Evolutionary conservation across 108 stramenopile genomes (phyloP).

Genomic region (Chaetoceros muelleri): DNA sequence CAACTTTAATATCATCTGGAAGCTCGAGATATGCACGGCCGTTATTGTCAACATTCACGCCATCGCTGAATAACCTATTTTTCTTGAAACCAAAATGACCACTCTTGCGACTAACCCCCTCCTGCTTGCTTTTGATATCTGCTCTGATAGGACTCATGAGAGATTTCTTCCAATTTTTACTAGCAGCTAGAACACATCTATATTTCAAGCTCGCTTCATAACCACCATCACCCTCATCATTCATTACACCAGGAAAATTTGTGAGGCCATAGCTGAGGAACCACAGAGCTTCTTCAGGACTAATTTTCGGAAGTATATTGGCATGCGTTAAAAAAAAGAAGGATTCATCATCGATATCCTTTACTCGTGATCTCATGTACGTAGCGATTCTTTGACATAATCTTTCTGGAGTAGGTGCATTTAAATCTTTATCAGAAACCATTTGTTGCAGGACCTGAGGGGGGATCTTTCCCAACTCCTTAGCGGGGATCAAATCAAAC

Average conservation of each 20-base stretch:
- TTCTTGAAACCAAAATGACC: not conserved
- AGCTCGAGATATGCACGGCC: not conserved
- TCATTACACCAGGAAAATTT: slow-evolving; percentile 19
- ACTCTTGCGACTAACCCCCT: not conserved
- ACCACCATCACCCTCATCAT: slow-evolving; percentile 2
- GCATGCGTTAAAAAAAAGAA: slow-evolving; percentile 28
- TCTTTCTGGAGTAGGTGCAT: slow-evolving; percentile 4
- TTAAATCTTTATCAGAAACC: slow-evolving; percentile 17
- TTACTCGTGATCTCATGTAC: slow-evolving; percentile 6
- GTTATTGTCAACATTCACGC: not conserved
- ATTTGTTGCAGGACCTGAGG: slow-evolving; percentile 22
- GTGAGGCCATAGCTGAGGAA: slow-evolving; percentile 15
- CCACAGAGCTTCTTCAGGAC: slow-evolving; percentile 18
- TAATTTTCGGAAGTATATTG: slow-evolving; percentile 19
- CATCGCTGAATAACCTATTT: not conserved
- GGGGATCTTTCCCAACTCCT: slow-evolving; percentile 9
- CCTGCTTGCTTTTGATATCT: too few species aligned
- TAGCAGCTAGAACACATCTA: not conserved
- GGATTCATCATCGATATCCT: slow-evolving; percentile 18
- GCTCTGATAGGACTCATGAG: not conserved
- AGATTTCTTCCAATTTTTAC: not conserved
- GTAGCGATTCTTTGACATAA: slow-evolving; percentile 19
- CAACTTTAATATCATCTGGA: not conserved
- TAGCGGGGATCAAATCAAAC: slow-evolving; percentile 15
- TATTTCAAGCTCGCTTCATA: not conserved